A percentile compares a stretch with the other conserved stretches of the same genome.
These are phyloP conservation scores for Pilatotrama ljubarskyi DNA, from an alignment of 768 basidiomycete species.

Conservation along the genomic window DNA sequence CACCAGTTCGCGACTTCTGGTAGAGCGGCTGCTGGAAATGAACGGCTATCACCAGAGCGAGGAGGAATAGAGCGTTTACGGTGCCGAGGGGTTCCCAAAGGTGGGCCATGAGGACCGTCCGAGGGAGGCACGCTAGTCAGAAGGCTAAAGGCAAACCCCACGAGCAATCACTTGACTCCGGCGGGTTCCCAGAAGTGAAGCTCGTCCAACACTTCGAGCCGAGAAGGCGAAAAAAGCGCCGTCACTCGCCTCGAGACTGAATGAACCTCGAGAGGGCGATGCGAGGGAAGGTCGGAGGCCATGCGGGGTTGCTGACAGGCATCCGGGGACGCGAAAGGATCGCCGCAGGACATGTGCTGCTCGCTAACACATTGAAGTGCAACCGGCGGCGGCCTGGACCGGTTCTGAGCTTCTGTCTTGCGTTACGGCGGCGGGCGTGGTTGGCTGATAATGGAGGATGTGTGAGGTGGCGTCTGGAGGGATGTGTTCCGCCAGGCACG, in stretches of 20 bases:
- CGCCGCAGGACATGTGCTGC: constrained; percentile 6
- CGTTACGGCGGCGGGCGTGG: background rate
- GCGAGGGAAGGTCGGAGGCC: background rate
- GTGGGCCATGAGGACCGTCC: background rate
- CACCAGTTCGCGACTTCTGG: background rate
- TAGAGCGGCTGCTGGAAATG: background rate
- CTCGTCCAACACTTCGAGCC: background rate
- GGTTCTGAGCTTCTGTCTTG: background rate
- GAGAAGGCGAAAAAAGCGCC: background rate
- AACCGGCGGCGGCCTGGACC: constrained; percentile 1
- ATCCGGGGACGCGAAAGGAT: constrained; percentile 4
- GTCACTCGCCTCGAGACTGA: background rate
- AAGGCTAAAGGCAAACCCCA: constrained; percentile 21
- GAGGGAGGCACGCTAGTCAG: constrained; percentile 8
- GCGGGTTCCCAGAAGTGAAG: constrained; percentile 3
- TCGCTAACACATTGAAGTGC: background rate
- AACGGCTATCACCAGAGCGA: constrained; percentile 13
- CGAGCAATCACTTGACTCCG: constrained; percentile 18
- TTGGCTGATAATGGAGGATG: background rate
- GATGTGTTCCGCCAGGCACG: constrained; percentile 13
- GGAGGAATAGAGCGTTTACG: background rate
- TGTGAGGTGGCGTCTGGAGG: background rate
- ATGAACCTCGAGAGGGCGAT: background rate
- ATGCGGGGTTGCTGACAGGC: background rate
- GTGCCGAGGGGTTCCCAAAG: background rate